Conservation (phyloP, 352 stramenopile species). For the Phytophthora hibernalis region DNA sequence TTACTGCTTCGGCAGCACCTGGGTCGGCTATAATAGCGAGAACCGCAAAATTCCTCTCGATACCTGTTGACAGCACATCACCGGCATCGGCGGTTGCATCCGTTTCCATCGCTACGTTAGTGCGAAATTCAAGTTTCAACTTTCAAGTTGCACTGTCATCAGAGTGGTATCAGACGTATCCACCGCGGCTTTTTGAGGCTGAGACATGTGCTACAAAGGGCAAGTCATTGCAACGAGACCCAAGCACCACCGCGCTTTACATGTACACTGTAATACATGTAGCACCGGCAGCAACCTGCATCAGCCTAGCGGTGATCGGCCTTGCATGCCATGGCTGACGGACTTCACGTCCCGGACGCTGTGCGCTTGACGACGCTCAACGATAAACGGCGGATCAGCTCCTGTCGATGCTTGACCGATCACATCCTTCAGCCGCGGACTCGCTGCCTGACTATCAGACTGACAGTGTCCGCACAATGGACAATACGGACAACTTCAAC, state of each 20-base stretch:
- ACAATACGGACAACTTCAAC: slow-evolving; percentile 22
- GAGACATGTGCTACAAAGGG: slow-evolving; percentile 33
- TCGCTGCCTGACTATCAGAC: slow-evolving; percentile 13
- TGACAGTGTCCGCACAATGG: slow-evolving; percentile 6
- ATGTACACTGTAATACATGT: too few species aligned
- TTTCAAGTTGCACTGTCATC: slow-evolving; percentile 34
- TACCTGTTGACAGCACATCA: too few species aligned
- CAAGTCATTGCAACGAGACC: slow-evolving; percentile 6
- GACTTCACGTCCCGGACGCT: neutral
- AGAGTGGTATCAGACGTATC: slow-evolving; percentile 26
- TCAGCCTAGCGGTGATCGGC: too few species aligned
- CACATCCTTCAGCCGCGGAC: slow-evolving; percentile 6
- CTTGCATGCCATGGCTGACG: too few species aligned
- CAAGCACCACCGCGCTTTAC: slow-evolving; percentile 11
- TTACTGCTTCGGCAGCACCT: too few species aligned
- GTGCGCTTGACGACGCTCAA: neutral
- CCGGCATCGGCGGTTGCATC: neutral
- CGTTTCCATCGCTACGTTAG: neutral
- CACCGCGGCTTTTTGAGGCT: slow-evolving; percentile 29
- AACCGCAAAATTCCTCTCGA: neutral
- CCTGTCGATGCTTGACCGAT: slow-evolving; percentile 2
- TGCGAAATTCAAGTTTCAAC: slow-evolving; percentile 15
- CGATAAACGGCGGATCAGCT: neutral
- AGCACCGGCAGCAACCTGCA: too few species aligned
- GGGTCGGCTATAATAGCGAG: neutral